Evolutionary conservation across 2,329 filamentous ascomycete genomes (phyloP).

Genomic region (Sporothrix curviconia): DNA sequence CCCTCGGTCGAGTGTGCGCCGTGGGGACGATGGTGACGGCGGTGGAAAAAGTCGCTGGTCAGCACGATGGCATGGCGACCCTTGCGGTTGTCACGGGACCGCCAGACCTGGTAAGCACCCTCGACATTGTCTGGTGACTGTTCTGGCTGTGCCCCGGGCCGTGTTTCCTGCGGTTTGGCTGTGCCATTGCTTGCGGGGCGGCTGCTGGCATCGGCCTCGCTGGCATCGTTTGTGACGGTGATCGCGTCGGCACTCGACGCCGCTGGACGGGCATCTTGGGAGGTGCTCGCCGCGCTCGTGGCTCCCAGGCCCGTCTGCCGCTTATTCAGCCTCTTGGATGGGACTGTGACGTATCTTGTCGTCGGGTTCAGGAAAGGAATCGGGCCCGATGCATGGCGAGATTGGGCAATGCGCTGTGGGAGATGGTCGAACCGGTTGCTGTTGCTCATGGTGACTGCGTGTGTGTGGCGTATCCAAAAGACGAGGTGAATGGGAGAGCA

Average conservation of each 20-base stretch:
- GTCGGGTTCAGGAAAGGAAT: conserved; percentile 20
- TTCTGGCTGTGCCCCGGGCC: background rate
- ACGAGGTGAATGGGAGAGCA: too few relatives aligned
- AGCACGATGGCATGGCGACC: conserved; percentile 32
- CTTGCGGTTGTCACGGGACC: conserved; percentile 38
- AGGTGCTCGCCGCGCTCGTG: too few relatives aligned
- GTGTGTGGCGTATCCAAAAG: too few relatives aligned
- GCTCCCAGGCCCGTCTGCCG: too few relatives aligned
- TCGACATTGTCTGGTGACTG: background rate
- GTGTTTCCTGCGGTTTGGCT: background rate
- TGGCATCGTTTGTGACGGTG: background rate
- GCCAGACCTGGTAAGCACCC: conserved; percentile 32
- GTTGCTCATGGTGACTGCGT: conserved; percentile 3
- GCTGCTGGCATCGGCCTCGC: background rate
- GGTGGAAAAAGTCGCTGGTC: conserved; percentile 19
- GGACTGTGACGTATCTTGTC: conserved; percentile 18
- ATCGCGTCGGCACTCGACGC: background rate
- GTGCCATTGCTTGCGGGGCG: background rate
- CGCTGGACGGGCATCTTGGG: background rate
- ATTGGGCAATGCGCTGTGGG: conserved; percentile 11
- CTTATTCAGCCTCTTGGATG: background rate
- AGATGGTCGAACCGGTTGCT: background rate
- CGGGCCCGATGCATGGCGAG: background rate
- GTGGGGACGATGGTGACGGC: background rate
- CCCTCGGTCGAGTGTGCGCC: background rate